Conservation (phyloP, 2,329 filamentous ascomycete species). For the Ophiocordyceps polyrhachis-furcata region DNA sequence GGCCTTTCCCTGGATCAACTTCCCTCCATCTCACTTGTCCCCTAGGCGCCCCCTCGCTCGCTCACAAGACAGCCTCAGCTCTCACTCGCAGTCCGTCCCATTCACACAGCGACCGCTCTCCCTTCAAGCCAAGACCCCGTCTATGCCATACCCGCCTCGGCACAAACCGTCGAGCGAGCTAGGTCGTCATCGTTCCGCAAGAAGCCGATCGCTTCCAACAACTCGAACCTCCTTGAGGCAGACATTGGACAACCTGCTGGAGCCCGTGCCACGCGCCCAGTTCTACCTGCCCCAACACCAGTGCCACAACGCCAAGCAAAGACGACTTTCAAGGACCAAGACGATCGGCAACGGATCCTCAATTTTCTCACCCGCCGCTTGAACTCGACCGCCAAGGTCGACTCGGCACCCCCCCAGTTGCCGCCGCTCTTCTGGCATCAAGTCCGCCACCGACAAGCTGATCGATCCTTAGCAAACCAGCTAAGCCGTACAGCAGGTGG, state of each 20-base stretch:
- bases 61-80: neutral
- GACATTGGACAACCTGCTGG: slow-evolving; percentile 4
- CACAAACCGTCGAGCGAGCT: slow-evolving; percentile 9
- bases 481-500: neutral
- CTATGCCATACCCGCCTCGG: neutral
- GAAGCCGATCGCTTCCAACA: too few species aligned
- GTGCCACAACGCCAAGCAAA: neutral
- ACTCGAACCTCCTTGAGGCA: too few species aligned
- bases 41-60: neutral
- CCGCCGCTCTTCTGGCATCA: neutral
- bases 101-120: neutral
- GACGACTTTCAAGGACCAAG: neutral
- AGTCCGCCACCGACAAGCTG: neutral
- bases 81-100: neutral
- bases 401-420: neutral
- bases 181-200: slow-evolving; percentile 29
- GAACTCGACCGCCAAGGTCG: neutral
- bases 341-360: neutral
- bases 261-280: slow-evolving; percentile 2
- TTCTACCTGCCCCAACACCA: neutral
- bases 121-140: neutral
- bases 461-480: neutral
- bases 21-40: neutral
- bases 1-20: neutral
- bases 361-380: neutral